Evolutionary conservation across 140 eudicot genomes (phyloP), one percentile per base, ranked within the genome.

Genomic region (Flaveria floridana): DNA sequence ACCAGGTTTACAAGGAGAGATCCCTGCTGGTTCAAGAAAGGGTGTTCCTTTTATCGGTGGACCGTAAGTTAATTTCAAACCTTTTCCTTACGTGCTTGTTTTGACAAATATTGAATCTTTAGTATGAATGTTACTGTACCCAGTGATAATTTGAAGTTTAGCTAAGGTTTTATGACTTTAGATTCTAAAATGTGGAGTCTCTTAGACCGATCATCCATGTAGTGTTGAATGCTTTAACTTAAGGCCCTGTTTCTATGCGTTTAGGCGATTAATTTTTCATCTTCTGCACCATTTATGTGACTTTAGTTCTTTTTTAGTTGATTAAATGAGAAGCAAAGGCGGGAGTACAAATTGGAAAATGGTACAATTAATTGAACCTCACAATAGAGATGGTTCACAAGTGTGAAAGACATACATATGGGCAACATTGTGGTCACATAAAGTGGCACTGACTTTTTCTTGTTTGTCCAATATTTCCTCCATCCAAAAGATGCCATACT

Each of bases 1-100:
- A 51, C 83, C 89, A 1, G 93, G 93, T 61, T 63, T 87, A 81
- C 93, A 87, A 59, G 93, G 93, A 79, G 85, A 84, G 16, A 72
- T 79, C 61, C 88, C 86, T 73, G 52, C 81, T 44, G 79, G 77
- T 12, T 65, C 74, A 44, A 52, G 71, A 61, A 84, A 79, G 80
- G 91, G 91, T 50, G 79, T 69, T 79, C 91, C 91, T 13, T 84
- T 65, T 20, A 80, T 87, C 25, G 85, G 83, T 72, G 86, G 92
- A 71, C 82, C 59, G 92, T 87, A 80, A 77, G 89, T 70, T 58
- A 16, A 57, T 59, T 46, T 4, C 6, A 46, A 26, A 1, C 39
- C 9, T 73, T 9, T 73, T 19, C 23, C 44, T 8, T 19, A 23
- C n/a, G 4, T 14, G 7, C 39, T 51, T 52, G 39, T 13, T 51